phyloP scores from a whole-genome alignment of 345 rosid species.

The Populus simonii region DNA sequence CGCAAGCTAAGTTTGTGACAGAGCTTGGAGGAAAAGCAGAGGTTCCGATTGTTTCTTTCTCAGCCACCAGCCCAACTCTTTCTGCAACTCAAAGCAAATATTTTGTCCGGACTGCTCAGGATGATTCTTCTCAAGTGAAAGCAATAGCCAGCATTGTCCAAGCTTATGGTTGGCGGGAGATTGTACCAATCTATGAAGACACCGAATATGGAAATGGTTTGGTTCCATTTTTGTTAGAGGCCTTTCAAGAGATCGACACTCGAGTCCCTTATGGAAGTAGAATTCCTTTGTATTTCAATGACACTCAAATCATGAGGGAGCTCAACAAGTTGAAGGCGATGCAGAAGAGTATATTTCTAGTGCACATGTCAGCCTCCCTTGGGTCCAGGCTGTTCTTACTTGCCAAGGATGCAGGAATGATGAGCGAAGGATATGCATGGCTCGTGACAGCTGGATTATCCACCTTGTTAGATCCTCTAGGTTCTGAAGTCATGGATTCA shows the following conservation, averaged over 20 bases:
- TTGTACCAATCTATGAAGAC: conserved; percentile 21
- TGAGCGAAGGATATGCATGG: conserved; percentile 29
- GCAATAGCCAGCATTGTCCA: conserved; percentile 15
- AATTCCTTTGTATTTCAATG: conserved; percentile 1
- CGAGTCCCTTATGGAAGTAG: neutral
- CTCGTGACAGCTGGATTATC: conserved; percentile 18
- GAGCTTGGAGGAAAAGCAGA: conserved; percentile 31
- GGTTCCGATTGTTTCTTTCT: conserved; percentile 38
- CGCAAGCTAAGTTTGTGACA: conserved; percentile 27
- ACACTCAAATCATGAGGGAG: neutral
- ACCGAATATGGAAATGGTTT: conserved; percentile 20
- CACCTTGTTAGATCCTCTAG: conserved; percentile 6
- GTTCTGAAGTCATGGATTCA: neutral
- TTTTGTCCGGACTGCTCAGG: conserved; percentile 29
- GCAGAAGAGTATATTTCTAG: conserved; percentile 5
- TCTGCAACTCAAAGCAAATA: conserved; percentile 8
- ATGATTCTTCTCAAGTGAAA: conserved; percentile 30
- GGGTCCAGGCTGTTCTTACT: conserved; percentile 8
- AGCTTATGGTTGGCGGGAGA: neutral
- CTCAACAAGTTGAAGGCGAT: neutral
- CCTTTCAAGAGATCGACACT: conserved; percentile 6
- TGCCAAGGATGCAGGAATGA: conserved; percentile 16
- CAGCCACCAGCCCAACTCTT: conserved; percentile 31
- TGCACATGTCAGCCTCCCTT: conserved; percentile 11
- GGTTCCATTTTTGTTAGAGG: conserved; percentile 9